Percentiles rank a stretch among this genome's conserved stretches.
These are phyloP conservation scores for Phytophthora cactorum DNA, from an alignment of 352 stramenopile genomes.

Conservation along the genomic window DNA sequence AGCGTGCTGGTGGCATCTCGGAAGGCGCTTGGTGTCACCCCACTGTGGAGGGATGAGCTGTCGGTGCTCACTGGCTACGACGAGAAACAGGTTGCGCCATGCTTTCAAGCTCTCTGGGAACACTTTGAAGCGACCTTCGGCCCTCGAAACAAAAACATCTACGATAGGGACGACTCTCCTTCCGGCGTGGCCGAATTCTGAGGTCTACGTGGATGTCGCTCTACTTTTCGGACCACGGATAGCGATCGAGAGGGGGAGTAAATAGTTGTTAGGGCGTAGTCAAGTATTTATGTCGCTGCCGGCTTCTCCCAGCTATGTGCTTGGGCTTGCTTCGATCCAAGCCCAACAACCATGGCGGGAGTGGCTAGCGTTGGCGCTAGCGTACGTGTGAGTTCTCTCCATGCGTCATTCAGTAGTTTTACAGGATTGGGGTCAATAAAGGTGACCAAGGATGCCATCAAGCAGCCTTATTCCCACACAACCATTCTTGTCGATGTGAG, in stretches of 20 bases:
- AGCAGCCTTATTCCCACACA: not conserved
- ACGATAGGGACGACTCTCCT: slow-evolving; percentile 73
- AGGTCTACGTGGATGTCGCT: slow-evolving; percentile 20
- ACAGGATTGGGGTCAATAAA: slow-evolving; percentile 9
- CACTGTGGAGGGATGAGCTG: slow-evolving; percentile 85
- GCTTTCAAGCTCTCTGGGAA: slow-evolving; percentile 83
- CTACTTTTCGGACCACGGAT: slow-evolving; percentile 2
- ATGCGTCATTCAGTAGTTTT: slow-evolving; percentile 37
- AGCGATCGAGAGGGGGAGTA: slow-evolving; percentile 13
- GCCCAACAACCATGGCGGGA: slow-evolving; percentile 7
- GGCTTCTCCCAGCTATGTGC: slow-evolving; percentile 20
- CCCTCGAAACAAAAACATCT: slow-evolving; percentile 65
- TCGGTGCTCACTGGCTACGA: slow-evolving; percentile 83
- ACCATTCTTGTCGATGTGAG: not conserved
- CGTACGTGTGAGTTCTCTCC: slow-evolving; percentile 36
- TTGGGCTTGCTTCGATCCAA: slow-evolving; percentile 29
- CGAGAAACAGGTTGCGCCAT: slow-evolving; percentile 79
- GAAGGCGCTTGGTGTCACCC: slow-evolving; percentile 79
- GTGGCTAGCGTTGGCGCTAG: slow-evolving; percentile 24
- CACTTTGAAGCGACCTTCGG: slow-evolving; percentile 83
- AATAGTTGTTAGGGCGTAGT: slow-evolving; percentile 54
- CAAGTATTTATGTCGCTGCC: slow-evolving; percentile 54
- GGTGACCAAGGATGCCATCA: slow-evolving; percentile 2
- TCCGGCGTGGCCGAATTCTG: slow-evolving; percentile 66
- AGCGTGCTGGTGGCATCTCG: slow-evolving; percentile 77